Evolutionary conservation across 129 eudicot species (phyloP), one percentile per base, ranked within the genome.

Genomic region (Flaveria trinervia): DNA sequence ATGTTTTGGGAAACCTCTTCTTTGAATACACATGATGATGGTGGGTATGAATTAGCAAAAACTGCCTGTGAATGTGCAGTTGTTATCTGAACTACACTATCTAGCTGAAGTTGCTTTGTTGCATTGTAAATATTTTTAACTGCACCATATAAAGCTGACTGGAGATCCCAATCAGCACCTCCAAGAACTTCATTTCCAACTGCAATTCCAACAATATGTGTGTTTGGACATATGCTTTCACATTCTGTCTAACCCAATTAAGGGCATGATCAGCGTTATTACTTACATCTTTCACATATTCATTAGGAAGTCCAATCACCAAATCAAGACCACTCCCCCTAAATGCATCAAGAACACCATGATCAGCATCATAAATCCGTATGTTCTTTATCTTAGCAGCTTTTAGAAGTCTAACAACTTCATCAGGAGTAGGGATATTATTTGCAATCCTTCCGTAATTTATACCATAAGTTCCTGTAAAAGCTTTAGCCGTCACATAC

Each of bases 391-490:
- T 87, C 72, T 93, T 93, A 54, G 96, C 89, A 4, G 88, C 85
- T 81, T 76, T 85, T 17, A 93, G 94, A 48, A 93, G 89, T 10
- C 84, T 54, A 33, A 86, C 98, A 50, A 93, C 98, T 84, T 87
- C 86, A 22, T 89, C 91, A 15, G 98, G 98, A 28, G 97, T 81
- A 6, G 98, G 98, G 74, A 93, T 89, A 65, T 93, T 93, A 84
- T 93, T 85, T 9, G 98, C 97, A 12, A 93, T 77, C 81, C 98
- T 84, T 62, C 98, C 98, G 23, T 93, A 93, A 80, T 93, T 93
- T 79, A 93, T 93, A 46, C 98, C 98, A 68, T 86, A 93, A 11
- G 97, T 93, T 70, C 98, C 98, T 5, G 97, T 93, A 74, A 93
- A 93, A 10, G 97, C 88, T 50, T 77, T 73, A 18, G 82, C 83